Percentiles rank a stretch among this genome's conserved stretches.
Conservation (phyloP, 306 rosid genomes). For the Gynostemma pentaphyllum region DNA sequence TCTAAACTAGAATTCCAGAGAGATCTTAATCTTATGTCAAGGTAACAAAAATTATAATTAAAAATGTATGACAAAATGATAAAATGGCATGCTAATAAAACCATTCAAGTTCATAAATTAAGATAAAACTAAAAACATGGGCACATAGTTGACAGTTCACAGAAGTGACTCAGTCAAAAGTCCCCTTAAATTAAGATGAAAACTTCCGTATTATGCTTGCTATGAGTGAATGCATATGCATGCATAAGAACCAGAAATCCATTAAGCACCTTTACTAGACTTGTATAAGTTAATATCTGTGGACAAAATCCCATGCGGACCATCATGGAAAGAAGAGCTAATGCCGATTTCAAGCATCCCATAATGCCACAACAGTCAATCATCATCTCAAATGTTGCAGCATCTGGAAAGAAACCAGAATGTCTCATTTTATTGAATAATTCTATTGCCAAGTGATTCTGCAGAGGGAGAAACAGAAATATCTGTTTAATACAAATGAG, state of each 20-base stretch:
- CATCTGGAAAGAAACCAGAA: constrained; percentile 38
- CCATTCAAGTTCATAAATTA: not conserved
- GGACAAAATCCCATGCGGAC: constrained; percentile 61
- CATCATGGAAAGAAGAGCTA: constrained; percentile 55
- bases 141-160: not conserved
- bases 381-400: constrained; percentile 62
- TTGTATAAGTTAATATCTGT: constrained; percentile 34
- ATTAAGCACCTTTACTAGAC: constrained; percentile 51
- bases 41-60: not conserved
- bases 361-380: constrained; percentile 47
- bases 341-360: constrained; percentile 57
- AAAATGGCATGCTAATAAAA: not conserved
- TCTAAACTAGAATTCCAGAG: not conserved
- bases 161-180: not conserved
- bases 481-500: constrained; percentile 13
- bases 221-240: not conserved
- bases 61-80: not conserved
- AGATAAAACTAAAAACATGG: not conserved
- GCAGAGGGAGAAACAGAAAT: constrained; percentile 30
- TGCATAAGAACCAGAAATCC: not conserved
- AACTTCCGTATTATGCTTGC: not conserved
- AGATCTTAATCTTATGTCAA: not conserved
- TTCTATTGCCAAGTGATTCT: constrained; percentile 48
- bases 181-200: not conserved
- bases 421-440: constrained; percentile 60